Evolutionary conservation across 1,284 basidiomycete genomes (phyloP).

Genomic region (Apiotrichum sp.): DNA sequence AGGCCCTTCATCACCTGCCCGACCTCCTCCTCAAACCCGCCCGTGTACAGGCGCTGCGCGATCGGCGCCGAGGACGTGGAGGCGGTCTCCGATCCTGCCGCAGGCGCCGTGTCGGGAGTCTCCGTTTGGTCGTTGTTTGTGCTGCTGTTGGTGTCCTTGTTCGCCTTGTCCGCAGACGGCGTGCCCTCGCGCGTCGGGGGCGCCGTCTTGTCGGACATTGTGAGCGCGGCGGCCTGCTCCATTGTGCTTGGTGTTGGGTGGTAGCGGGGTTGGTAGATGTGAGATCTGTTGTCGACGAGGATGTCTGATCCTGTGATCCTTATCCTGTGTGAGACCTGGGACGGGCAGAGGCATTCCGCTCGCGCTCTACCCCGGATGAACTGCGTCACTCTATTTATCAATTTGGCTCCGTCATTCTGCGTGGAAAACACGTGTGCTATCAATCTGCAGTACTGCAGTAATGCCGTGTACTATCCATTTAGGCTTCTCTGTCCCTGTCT

Average conservation of each 20-base stretch:
- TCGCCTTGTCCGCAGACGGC: not conserved
- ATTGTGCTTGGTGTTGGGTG: not conserved
- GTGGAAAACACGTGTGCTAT: no score
- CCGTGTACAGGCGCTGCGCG: conserved; percentile 21
- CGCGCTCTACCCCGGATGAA: no score
- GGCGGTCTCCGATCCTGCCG: not conserved
- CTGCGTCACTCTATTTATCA: no score
- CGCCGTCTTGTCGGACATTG: conserved; percentile 13
- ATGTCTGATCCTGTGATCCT: no score
- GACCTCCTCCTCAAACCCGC: conserved; percentile 71
- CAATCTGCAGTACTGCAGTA: no score
- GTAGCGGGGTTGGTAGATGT: not conserved
- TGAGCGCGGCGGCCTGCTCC: conserved; percentile 18
- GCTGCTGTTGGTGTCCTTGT: not conserved
- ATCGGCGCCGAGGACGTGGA: not conserved
- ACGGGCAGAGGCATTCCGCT: no score
- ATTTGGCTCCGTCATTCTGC: no score
- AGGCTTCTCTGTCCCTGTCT: no score
- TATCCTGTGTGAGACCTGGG: no score
- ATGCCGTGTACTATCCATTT: no score
- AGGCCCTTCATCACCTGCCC: conserved; percentile 75
- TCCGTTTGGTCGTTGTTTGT: not conserved
- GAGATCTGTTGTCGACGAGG: no score
- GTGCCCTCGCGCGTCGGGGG: conserved; percentile 8
- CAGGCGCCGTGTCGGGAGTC: not conserved